Conservation (phyloP, 2,329 filamentous ascomycete species). For the Hymenoscyphus fraxineus region DNA sequence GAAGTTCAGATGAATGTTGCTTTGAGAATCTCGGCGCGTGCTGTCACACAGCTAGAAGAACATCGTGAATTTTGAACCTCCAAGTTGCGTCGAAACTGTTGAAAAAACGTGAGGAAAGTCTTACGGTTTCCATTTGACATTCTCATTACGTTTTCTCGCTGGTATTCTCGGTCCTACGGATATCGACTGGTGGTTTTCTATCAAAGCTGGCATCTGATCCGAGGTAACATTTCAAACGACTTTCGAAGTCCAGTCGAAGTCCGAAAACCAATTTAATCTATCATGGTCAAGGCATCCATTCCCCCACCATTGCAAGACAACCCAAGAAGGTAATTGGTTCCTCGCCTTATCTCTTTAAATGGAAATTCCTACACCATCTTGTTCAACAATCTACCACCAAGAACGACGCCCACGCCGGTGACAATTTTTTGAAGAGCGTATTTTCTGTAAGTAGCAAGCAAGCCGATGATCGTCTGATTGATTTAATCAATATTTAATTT, state of each 20-base stretch:
- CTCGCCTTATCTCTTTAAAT: constrained; percentile 9
- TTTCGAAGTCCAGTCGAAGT: neutral
- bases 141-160: constrained; percentile 4
- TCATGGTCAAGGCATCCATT: neutral
- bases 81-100: neutral
- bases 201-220: neutral
- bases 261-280: constrained; percentile 4
- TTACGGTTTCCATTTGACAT: neutral
- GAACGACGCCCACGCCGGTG: neutral
- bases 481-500: constrained; percentile 12
- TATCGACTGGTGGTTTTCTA: neutral
- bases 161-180: neutral
- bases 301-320: neutral
- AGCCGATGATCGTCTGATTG: constrained; percentile 4
- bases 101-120: neutral
- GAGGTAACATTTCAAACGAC: constrained; percentile 8
- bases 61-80: neutral
- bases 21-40: constrained; percentile 4
- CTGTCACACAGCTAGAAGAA: constrained; percentile 1
- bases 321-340: neutral
- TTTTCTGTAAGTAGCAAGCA: constrained; percentile 8
- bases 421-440: neutral
- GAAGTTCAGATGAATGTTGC: constrained; percentile 5
- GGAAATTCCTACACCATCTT: constrained; percentile 1
- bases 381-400: neutral